phyloP scores from a whole-genome alignment of 768 basidiomycete species.

The Boletus pseudo-olivaceus region DNA sequence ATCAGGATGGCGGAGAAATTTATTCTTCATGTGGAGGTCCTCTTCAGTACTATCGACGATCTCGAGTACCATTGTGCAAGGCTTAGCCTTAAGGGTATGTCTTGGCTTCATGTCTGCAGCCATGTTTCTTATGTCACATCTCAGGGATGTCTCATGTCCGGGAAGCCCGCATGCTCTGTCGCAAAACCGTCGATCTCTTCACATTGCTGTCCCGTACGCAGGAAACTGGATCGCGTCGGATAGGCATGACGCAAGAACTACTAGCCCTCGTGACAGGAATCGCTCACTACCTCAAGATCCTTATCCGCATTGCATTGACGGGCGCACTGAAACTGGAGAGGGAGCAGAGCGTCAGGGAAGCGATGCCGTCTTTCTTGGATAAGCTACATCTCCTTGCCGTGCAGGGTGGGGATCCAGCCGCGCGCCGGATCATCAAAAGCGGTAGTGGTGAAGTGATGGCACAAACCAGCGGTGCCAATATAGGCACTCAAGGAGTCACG shows the following conservation, averaged over 20 bases:
- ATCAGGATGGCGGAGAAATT: conserved; percentile 99
- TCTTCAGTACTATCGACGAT: conserved; percentile 97
- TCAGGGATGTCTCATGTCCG: conserved; percentile 96
- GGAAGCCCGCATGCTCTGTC: conserved; percentile 97
- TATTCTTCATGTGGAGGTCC: conserved; percentile 95
- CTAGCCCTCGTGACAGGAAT: conserved; percentile 97
- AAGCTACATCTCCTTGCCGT: conserved; percentile 89
- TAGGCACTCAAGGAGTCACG: conserved; percentile 81
- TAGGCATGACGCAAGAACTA: conserved; percentile 96
- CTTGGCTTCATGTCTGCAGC: background rate
- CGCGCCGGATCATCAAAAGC: conserved; percentile 71
- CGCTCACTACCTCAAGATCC: conserved; percentile 98
- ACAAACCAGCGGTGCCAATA: conserved; percentile 45
- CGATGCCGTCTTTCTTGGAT: conserved; percentile 87
- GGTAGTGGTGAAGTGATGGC: conserved; percentile 60
- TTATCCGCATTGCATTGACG: conserved; percentile 96
- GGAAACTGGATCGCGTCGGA: conserved; percentile 83
- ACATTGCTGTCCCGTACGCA: conserved; percentile 94
- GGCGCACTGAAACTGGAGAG: conserved; percentile 94
- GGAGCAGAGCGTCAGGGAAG: conserved; percentile 77
- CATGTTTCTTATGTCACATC: conserved; percentile 13
- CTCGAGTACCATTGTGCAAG: conserved; percentile 83
- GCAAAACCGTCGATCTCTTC: conserved; percentile 98
- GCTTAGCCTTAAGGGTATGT: conserved; percentile 80
- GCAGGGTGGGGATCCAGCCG: conserved; percentile 77